Conservation (phyloP, 768 basidiomycete species). For the Leccinum truebloodii region DNA sequence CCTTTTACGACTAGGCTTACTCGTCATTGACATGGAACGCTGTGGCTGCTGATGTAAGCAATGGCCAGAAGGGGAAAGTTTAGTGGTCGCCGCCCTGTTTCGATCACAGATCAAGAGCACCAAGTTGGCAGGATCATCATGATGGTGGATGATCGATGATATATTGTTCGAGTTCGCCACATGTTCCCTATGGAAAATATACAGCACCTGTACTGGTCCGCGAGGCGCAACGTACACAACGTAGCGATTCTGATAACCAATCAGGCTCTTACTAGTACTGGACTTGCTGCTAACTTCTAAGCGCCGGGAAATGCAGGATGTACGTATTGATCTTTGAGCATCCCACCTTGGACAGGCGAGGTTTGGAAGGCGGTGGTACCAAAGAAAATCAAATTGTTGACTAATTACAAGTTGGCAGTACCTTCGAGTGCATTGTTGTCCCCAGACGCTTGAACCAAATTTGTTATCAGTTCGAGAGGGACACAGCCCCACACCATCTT, state of each 20-base stretch:
- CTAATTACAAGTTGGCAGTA: not conserved
- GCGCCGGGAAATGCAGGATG: not conserved
- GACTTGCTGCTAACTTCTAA: not conserved
- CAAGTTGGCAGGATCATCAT: no score
- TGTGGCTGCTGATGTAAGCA: constrained; percentile 21
- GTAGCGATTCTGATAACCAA: not conserved
- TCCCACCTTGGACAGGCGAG: not conserved
- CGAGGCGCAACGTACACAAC: not conserved
- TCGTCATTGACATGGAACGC: not conserved
- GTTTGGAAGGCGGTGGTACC: not conserved
- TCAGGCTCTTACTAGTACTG: no score
- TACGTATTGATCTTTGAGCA: not conserved
- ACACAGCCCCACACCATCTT: not conserved
- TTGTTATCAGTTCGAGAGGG: not conserved
- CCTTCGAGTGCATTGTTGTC: not conserved
- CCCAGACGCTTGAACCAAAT: no score
- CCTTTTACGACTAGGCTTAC: not conserved
- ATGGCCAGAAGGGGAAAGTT: constrained; percentile 5
- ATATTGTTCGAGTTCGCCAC: no score
- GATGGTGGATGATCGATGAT: no score
- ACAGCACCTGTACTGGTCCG: not conserved
- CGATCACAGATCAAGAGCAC: not conserved
- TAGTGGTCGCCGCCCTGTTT: not conserved
- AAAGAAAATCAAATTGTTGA: not conserved
- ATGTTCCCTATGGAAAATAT: no score